phyloP scores from a whole-genome alignment of 306 rosid species.

The Oemleria cerasiformis region DNA sequence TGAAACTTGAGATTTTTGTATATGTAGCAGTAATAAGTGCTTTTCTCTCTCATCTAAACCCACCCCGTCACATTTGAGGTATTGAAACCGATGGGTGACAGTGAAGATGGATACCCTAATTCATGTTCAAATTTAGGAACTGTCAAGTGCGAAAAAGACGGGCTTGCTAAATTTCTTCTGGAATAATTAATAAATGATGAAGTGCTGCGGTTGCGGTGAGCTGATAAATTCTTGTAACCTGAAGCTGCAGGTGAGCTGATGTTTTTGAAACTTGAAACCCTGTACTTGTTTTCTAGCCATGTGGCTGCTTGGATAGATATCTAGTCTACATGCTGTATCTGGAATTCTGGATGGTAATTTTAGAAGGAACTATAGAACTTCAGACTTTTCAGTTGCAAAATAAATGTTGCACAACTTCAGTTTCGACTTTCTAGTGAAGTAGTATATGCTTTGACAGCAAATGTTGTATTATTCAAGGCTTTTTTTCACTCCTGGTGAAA shows the following conservation, averaged over 20 bases:
- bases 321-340: too few relatives aligned
- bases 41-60: constrained; percentile 41
- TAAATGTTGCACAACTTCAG: too few relatives aligned
- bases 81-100: constrained; percentile 12
- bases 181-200: not conserved
- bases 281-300: not conserved
- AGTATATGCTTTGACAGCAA: too few relatives aligned
- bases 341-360: not conserved
- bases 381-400: not conserved
- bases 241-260: constrained; percentile 9
- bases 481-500: too few relatives aligned
- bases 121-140: not conserved
- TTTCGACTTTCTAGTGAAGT: too few relatives aligned
- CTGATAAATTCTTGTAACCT: not conserved
- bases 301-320: not conserved
- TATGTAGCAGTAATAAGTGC: constrained; percentile 55
- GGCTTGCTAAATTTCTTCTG: not conserved
- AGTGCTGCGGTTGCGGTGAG: not conserved
- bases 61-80: constrained; percentile 43
- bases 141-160: too few relatives aligned
- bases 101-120: not conserved
- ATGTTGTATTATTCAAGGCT: too few relatives aligned
- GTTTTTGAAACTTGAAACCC: not conserved
- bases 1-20: constrained; percentile 60
- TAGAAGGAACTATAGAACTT: too few relatives aligned